These are phyloP conservation scores for Agrocybe pediades DNA, from an alignment of 768 basidiomycete genomes.

Conservation along the genomic window DNA sequence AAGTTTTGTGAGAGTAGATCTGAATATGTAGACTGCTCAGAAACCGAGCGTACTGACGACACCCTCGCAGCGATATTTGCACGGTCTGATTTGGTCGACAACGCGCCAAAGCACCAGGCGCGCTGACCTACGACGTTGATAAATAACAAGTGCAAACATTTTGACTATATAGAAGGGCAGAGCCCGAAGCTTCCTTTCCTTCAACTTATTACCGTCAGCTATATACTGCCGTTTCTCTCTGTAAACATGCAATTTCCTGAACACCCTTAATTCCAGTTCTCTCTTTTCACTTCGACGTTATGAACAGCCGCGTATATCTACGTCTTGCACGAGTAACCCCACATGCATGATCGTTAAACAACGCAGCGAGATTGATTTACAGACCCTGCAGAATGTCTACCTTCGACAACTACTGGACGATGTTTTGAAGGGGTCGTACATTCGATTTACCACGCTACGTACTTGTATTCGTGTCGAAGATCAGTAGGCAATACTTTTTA, in stretches of 20 bases:
- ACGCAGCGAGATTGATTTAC: conserved; percentile 54
- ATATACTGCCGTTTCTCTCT: too few species aligned
- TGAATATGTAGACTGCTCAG: too few species aligned
- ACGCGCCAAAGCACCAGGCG: not conserved
- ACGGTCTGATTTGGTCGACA: too few species aligned
- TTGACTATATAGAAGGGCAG: too few species aligned
- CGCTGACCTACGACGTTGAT: not conserved
- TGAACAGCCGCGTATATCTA: conserved; percentile 60
- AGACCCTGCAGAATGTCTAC: conserved; percentile 61
- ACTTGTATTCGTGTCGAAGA: not conserved
- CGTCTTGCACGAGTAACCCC: conserved; percentile 45
- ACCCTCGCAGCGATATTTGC: too few species aligned
- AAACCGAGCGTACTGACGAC: too few species aligned
- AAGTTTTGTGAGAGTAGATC: too few species aligned
- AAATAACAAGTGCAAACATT: conserved; percentile 6
- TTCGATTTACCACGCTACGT: conserved; percentile 12
- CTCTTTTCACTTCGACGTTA: not conserved
- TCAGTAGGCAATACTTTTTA: not conserved
- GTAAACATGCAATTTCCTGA: too few species aligned
- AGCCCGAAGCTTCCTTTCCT: too few species aligned
- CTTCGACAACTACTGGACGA: conserved; percentile 39
- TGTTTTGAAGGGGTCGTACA: conserved; percentile 52
- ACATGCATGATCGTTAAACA: conserved; percentile 69
- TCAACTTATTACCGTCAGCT: too few species aligned
- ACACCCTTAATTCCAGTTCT: not conserved